Evolutionary conservation across 83 land plant genomes (phyloP).

Genomic region (Picea abies): DNA sequence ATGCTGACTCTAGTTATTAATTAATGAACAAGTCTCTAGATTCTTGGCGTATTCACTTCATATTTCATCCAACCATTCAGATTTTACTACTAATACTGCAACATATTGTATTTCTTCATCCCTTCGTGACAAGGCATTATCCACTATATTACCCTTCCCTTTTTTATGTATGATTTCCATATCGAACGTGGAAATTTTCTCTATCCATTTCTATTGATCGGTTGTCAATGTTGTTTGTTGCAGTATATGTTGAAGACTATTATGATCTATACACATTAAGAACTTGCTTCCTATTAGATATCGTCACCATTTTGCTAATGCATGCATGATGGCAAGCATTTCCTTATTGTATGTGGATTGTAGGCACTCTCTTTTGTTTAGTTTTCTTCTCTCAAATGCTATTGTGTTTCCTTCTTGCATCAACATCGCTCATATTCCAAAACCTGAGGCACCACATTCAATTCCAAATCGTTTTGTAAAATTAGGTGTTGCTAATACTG

Average conservation of each 20-base stretch:
- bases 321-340: slow-evolving; percentile 13
- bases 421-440: not conserved
- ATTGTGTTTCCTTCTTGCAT: not conserved
- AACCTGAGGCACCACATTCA: not conserved
- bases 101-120: not conserved
- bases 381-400: not conserved
- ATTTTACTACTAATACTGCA: too few species aligned
- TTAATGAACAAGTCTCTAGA: too few species aligned
- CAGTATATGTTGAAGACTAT: slow-evolving; percentile 17
- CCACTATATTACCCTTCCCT: slow-evolving; percentile 17
- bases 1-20: too few species aligned
- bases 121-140: slow-evolving; percentile 20
- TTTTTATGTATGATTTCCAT: slow-evolving; percentile 14
- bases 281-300: slow-evolving; percentile 19
- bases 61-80: too few species aligned
- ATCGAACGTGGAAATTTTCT: slow-evolving; percentile 19
- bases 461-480: not conserved
- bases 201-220: slow-evolving; percentile 18
- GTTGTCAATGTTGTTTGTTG: not conserved
- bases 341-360: slow-evolving; percentile 21
- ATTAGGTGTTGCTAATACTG: not conserved
- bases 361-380: not conserved
- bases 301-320: slow-evolving; percentile 22
- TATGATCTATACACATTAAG: slow-evolving; percentile 4
- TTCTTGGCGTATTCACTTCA: too few species aligned